Conservation (phyloP, 768 basidiomycete species). For the Kondoa subrosea region DNA sequence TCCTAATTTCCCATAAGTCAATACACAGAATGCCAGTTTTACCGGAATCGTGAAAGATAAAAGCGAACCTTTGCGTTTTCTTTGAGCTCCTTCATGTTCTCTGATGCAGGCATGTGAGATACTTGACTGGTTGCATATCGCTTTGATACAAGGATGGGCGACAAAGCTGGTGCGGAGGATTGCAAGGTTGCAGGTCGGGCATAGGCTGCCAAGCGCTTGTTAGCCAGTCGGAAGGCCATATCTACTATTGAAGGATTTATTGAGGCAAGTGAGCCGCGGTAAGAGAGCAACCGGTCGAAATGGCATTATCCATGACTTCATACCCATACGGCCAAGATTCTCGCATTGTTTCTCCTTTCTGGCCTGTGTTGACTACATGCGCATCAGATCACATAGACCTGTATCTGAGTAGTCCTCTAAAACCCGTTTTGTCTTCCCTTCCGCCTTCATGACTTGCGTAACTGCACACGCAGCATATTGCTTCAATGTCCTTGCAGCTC, state of each 20-base stretch:
- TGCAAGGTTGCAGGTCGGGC: too few species aligned
- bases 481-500: constrained; percentile 33
- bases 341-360: too few species aligned
- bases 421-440: too few species aligned
- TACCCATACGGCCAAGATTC: too few species aligned
- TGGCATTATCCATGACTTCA: too few species aligned
- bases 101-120: constrained; percentile 13
- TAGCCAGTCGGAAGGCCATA: not conserved
- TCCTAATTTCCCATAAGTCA: constrained; percentile 8
- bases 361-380: too few species aligned
- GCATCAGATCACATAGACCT: too few species aligned
- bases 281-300: not conserved
- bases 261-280: not conserved
- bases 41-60: too few species aligned
- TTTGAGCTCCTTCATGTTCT: constrained; percentile 15
- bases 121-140: constrained; percentile 11
- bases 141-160: not conserved
- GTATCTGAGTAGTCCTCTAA: too few species aligned
- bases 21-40: not conserved
- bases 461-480: constrained; percentile 33
- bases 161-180: not conserved
- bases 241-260: not conserved
- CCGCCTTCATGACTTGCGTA: constrained; percentile 11
- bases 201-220: not conserved
- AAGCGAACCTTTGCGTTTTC: constrained; percentile 20